Conservation (phyloP, 1,284 basidiomycete genomes). For the Tilletia caries region DNA sequence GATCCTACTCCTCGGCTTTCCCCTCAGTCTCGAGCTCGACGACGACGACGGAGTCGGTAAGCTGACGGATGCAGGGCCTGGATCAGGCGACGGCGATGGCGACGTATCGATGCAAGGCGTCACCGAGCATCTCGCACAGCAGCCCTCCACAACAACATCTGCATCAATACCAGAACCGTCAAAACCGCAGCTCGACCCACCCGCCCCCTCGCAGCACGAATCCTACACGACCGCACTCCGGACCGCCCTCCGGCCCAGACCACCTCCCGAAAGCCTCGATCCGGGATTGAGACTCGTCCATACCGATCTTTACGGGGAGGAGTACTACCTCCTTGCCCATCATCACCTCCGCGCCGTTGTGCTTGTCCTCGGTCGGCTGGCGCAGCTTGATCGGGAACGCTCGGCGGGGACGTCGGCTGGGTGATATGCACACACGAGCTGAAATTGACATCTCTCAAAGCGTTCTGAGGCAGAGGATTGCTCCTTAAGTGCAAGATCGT, state of each 20-base stretch:
- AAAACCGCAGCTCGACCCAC: not conserved
- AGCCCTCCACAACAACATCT: not conserved
- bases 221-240: too few relatives aligned
- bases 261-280: not conserved
- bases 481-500: too few relatives aligned
- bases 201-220: too few relatives aligned
- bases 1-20: not conserved
- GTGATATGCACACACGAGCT: too few relatives aligned
- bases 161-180: not conserved
- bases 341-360: not conserved
- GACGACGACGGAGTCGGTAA: too few relatives aligned
- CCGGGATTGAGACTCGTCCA: not conserved
- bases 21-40: not conserved
- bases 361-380: not conserved
- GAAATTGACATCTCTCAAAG: too few relatives aligned
- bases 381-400: not conserved
- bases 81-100: not conserved
- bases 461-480: too few relatives aligned
- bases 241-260: too few relatives aligned
- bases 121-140: too few relatives aligned
- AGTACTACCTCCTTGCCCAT: constrained; percentile 5
- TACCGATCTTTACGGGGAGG: not conserved
- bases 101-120: not conserved
- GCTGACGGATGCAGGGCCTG: too few relatives aligned
- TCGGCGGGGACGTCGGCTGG: not conserved